Evolutionary conservation across 2,329 filamentous ascomycete species (phyloP), one percentile per base, ranked within the genome.

Genomic region (Claviceps cyperi): DNA sequence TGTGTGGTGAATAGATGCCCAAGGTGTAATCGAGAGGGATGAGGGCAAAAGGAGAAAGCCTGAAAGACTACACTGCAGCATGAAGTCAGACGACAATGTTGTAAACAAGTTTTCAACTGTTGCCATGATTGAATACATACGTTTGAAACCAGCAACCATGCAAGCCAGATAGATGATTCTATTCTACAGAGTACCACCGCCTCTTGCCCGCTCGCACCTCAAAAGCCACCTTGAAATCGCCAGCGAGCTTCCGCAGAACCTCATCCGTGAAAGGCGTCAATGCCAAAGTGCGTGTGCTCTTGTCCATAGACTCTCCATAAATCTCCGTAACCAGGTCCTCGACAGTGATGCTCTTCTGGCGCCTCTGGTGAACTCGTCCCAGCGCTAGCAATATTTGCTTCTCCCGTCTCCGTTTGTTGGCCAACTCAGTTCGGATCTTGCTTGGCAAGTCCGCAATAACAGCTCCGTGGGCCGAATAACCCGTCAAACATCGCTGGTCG

Each of bases 391-490:
- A 45, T 4, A 70, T 60, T 53, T 70, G 68, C 22, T 50, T 53
- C 55, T 74, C 72, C 0, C 71, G 65, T 3, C 66, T 52, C 24
- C 50, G 41, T 54, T 71, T 71, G n/a, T 60, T 53, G 0, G 48
- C 57, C 19, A 74, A 52, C 51, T 72, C 65, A 14, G 15, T 21
- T 0, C 11, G 28, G 7, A 60, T 53, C 38, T 57, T 58, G 6
- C 36, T 21, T 3, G 53, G 53, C 48, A 61, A 46, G 38, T 82
- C 70, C 28, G 73, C 68, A n/a, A 86, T 74, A 7, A 80, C 70
- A 0, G 70, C 70, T 0, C 83, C 83, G 58, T 86, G 82, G 1
- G 76, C 81, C 0, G 83, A 80, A 58, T 84, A 85, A 4, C 57
- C 57, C 5, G 52, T 43, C 7, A n/a, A 19, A 73, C 80, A 47